Conservation (phyloP, 2,329 filamentous ascomycete species). For the Aspergillus glaucus region DNA sequence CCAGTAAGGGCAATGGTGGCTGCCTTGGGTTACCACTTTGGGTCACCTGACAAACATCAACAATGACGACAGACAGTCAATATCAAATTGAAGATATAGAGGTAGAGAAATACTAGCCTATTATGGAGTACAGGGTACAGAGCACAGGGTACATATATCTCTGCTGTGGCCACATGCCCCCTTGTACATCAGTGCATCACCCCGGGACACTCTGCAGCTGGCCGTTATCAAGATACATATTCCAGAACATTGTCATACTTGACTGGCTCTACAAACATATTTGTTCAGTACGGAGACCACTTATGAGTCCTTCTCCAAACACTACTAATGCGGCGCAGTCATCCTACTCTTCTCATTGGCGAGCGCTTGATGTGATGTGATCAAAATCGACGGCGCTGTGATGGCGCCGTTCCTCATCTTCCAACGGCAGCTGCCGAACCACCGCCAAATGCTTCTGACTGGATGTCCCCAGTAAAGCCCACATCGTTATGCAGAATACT, state of each 20-base stretch:
- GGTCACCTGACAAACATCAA: background rate
- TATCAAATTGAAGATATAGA: background rate
- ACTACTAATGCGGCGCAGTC: constrained; percentile 6
- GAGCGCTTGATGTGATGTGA: constrained; percentile 12
- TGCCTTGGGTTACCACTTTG: too few species aligned
- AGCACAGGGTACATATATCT: too few species aligned
- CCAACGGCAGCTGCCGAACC: constrained; percentile 11
- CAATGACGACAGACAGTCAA: background rate
- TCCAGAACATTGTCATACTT: too few species aligned
- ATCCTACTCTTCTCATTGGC: constrained; percentile 6
- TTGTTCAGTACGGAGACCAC: too few species aligned
- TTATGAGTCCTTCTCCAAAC: background rate
- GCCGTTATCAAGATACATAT: too few species aligned
- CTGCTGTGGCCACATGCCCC: too few species aligned
- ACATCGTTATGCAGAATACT: too few species aligned
- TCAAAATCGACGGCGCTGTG: constrained; percentile 7
- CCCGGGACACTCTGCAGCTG: too few species aligned
- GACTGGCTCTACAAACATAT: too few species aligned
- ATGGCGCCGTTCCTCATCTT: background rate
- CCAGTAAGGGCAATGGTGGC: background rate
- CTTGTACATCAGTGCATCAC: too few species aligned
- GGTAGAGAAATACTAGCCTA: too few species aligned
- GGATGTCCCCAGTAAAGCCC: background rate
- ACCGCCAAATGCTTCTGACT: constrained; percentile 4
- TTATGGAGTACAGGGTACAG: too few species aligned